Conservation (phyloP, 176 grass and related monocot genomes). For the maize (Zea mays) region DNA sequence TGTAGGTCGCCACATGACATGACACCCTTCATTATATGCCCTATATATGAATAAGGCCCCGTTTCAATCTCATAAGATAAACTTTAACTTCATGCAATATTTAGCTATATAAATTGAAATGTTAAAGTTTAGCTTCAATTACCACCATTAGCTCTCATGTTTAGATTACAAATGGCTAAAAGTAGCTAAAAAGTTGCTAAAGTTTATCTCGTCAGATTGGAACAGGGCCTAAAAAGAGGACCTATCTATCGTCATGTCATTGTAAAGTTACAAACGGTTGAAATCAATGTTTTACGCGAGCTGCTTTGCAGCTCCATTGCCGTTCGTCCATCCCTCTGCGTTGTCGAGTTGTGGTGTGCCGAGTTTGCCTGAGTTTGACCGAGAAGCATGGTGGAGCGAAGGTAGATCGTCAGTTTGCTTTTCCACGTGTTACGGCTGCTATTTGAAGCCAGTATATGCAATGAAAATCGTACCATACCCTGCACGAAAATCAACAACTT, state of each 20-base stretch:
- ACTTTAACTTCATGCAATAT: too few species aligned
- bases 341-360: not conserved
- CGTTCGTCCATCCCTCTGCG: not conserved
- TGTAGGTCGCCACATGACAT: constrained; percentile 13
- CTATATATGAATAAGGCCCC: not conserved
- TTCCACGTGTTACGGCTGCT: not conserved
- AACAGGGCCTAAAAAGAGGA: too few species aligned
- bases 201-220: too few species aligned
- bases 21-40: constrained; percentile 13
- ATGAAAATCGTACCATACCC: not conserved
- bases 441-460: not conserved
- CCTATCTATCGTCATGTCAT: not conserved
- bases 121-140: too few species aligned
- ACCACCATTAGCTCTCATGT: too few species aligned
- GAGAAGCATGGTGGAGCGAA: not conserved
- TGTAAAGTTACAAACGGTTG: not conserved
- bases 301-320: too few species aligned
- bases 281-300: not conserved
- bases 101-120: too few species aligned
- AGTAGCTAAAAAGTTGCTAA: too few species aligned
- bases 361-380: constrained; percentile 21
- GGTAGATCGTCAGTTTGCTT: not conserved
- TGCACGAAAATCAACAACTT: too few species aligned
- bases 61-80: too few species aligned
- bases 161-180: too few species aligned